Conservation (phyloP, 768 basidiomycete genomes). For the Leucosporidium scottii region DNA sequence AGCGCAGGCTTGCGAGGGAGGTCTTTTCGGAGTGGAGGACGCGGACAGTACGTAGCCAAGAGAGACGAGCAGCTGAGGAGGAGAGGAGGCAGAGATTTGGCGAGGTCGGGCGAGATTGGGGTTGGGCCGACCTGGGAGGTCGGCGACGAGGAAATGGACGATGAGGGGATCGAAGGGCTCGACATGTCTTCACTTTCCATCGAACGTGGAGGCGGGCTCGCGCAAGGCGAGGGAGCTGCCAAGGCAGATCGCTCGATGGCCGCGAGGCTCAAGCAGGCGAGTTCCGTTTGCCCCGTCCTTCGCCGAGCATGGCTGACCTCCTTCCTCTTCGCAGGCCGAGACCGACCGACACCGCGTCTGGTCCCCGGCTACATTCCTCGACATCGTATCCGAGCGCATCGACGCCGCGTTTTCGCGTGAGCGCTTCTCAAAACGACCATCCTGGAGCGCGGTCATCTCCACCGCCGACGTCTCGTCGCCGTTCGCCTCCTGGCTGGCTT, state of each 20-base stretch:
- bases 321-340: conserved; percentile 52
- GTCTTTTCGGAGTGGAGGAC: conserved; percentile 6
- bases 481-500: conserved; percentile 19
- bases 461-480: not conserved
- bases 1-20: not conserved
- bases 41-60: not conserved
- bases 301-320: conserved; percentile 27
- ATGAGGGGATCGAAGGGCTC: too few relatives aligned
- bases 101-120: conserved; percentile 13
- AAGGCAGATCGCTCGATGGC: conserved; percentile 58
- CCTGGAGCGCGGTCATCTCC: conserved; percentile 4
- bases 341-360: conserved; percentile 65
- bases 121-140: conserved; percentile 9
- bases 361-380: conserved; percentile 65
- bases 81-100: conserved; percentile 12
- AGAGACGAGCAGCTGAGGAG: conserved; percentile 3
- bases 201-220: not conserved
- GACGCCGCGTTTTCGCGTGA: not conserved
- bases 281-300: conserved; percentile 40
- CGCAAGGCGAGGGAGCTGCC: not conserved
- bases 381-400: conserved; percentile 47
- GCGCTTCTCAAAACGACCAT: not conserved
- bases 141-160: conserved; percentile 16
- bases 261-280: not conserved
- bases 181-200: not conserved